phyloP scores from a whole-genome alignment of 2,329 filamentous ascomycete genomes.

The Aspergillus latus region DNA sequence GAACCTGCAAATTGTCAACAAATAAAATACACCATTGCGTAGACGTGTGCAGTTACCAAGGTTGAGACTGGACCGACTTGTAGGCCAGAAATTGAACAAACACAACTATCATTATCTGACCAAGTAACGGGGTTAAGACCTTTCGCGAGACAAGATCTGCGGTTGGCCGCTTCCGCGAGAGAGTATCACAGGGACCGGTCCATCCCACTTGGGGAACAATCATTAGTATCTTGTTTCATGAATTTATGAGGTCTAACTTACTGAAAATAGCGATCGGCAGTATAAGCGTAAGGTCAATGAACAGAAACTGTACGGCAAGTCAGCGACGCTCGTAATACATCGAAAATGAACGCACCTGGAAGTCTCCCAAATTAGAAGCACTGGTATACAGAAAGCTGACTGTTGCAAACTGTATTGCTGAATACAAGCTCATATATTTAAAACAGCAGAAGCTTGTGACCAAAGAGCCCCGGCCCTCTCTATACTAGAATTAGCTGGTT shows the following conservation, averaged over 20 bases:
- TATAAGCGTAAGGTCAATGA: constrained; percentile 90
- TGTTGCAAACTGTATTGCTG: constrained; percentile 96
- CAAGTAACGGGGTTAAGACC: constrained; percentile 82
- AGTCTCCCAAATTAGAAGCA: constrained; percentile 92
- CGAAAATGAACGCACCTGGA: constrained; percentile 60
- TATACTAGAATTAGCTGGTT: constrained; percentile 34
- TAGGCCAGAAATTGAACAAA: constrained; percentile 73
- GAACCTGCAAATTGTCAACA: constrained; percentile 54
- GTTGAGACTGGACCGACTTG: constrained; percentile 70
- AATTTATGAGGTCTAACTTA: constrained; percentile 41
- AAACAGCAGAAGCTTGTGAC: constrained; percentile 99
- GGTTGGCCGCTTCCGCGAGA: constrained; percentile 83
- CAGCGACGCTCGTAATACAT: background rate
- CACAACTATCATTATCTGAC: constrained; percentile 82
- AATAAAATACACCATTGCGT: background rate
- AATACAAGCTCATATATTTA: constrained; percentile 99
- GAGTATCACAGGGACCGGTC: constrained; percentile 76
- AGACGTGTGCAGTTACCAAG: constrained; percentile 59
- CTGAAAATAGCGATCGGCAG: constrained; percentile 95
- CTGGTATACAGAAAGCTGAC: constrained; percentile 95
- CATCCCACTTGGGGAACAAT: constrained; percentile 69
- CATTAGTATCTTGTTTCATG: background rate
- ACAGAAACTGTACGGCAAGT: constrained; percentile 65
- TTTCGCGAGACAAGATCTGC: constrained; percentile 91
- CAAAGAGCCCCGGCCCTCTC: constrained; percentile 88